Conservation (phyloP, 257 asterid genomes). For the Lycium barbarum region DNA sequence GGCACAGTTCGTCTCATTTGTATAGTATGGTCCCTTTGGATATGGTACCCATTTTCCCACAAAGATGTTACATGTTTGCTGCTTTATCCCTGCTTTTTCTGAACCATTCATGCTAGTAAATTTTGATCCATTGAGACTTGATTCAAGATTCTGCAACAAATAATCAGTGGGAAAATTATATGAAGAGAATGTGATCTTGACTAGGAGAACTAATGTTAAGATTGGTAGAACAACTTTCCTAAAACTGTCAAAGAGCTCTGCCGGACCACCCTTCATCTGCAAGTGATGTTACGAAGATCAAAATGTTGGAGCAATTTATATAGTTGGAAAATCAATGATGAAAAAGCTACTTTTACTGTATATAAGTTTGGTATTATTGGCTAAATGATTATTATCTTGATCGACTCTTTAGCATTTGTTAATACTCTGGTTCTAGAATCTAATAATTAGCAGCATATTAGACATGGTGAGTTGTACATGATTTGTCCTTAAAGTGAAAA, state of each 20-base stretch:
- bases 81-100: neutral
- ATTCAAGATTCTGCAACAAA: slow-evolving; percentile 9
- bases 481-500: neutral
- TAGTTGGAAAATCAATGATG: neutral
- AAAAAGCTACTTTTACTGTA: neutral
- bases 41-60: slow-evolving; percentile 34
- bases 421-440: neutral
- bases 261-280: slow-evolving; percentile 32
- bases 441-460: slow-evolving; percentile 4
- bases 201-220: slow-evolving; percentile 28
- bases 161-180: slow-evolving; percentile 7
- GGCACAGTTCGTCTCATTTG: slow-evolving; percentile 31
- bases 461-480: slow-evolving; percentile 1
- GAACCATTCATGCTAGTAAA: slow-evolving; percentile 5
- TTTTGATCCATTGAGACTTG: neutral
- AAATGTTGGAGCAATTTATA: neutral
- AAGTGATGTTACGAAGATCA: neutral
- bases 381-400: slow-evolving; percentile 1
- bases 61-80: slow-evolving; percentile 31
- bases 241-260: slow-evolving; percentile 21
- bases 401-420: neutral
- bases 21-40: slow-evolving; percentile 35
- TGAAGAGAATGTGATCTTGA: slow-evolving; percentile 22
- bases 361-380: slow-evolving; percentile 8
- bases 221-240: slow-evolving; percentile 31